Conservation (phyloP, 768 basidiomycete species). For the Lenzites betulinus region DNA sequence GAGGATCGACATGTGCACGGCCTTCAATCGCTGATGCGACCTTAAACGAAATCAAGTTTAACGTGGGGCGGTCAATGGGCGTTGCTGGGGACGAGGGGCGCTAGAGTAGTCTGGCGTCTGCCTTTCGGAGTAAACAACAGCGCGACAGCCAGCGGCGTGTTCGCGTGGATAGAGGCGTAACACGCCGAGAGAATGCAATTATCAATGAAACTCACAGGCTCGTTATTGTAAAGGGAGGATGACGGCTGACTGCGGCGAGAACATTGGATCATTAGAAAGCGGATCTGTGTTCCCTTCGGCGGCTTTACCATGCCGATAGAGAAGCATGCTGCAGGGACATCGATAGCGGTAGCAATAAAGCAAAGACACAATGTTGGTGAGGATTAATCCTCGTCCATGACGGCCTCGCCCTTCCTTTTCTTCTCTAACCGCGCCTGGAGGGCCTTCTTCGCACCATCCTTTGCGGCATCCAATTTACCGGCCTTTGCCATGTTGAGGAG, state of each 20-base stretch:
- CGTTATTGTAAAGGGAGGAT: too few relatives aligned
- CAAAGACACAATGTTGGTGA: background rate
- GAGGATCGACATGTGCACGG: background rate
- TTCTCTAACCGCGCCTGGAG: conserved; percentile 47
- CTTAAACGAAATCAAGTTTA: background rate
- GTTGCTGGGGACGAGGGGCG: background rate
- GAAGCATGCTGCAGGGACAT: background rate
- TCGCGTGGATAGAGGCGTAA: too few relatives aligned
- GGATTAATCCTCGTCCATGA: conserved; percentile 45
- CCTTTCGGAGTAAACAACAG: too few relatives aligned
- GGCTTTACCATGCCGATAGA: background rate
- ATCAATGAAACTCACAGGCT: too few relatives aligned
- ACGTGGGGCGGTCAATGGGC: too few relatives aligned
- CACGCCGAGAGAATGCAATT: too few relatives aligned
- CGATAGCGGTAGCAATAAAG: conserved; percentile 3
- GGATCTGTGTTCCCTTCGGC: background rate
- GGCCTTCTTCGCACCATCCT: conserved; percentile 44
- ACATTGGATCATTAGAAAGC: too few relatives aligned
- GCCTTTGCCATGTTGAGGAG: conserved; percentile 73
- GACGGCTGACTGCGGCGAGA: too few relatives aligned
- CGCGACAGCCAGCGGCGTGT: too few relatives aligned
- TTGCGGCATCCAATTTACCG: conserved; percentile 57
- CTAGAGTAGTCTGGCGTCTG: too few relatives aligned
- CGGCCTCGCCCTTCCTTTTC: conserved; percentile 40
- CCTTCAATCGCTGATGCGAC: background rate